Conservation (phyloP, 331 rosid genomes). For the Arachis monticola region DNA sequence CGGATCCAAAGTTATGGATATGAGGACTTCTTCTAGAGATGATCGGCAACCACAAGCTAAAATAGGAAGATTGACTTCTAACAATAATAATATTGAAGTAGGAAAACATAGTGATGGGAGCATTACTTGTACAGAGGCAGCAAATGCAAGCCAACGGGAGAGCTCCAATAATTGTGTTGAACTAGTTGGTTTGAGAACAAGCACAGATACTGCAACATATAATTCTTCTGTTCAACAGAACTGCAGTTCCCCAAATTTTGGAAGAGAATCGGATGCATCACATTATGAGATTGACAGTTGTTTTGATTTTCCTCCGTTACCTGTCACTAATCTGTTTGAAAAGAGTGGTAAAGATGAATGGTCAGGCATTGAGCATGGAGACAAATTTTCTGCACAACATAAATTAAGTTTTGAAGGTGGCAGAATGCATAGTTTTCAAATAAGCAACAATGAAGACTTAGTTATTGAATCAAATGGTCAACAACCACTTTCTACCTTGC, state of each 20-base stretch:
- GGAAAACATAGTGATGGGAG: conserved; percentile 52
- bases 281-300: conserved; percentile 48
- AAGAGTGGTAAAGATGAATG: conserved; percentile 50
- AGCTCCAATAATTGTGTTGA: conserved; percentile 63
- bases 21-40: conserved; percentile 79
- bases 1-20: conserved; percentile 93
- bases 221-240: conserved; percentile 53
- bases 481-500: conserved; percentile 49
- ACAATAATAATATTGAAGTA: conserved; percentile 50
- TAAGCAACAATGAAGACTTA: conserved; percentile 72
- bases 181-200: conserved; percentile 60
- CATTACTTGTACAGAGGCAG: conserved; percentile 53
- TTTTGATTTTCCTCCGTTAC: conserved; percentile 74
- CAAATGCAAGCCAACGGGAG: conserved; percentile 54
- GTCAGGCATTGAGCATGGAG: conserved; percentile 44
- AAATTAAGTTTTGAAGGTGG: conserved; percentile 59
- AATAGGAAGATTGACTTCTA: conserved; percentile 59
- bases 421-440: conserved; percentile 75
- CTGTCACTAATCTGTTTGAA: conserved; percentile 67
- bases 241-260: conserved; percentile 52
- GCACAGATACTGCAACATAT: conserved; percentile 54
- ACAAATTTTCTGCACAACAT: conserved; percentile 43
- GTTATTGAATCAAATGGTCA: conserved; percentile 65
- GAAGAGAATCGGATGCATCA: conserved; percentile 61
- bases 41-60: conserved; percentile 47